Conservation (phyloP, 106 monocot genomes). For the Chionographis japonica region DNA sequence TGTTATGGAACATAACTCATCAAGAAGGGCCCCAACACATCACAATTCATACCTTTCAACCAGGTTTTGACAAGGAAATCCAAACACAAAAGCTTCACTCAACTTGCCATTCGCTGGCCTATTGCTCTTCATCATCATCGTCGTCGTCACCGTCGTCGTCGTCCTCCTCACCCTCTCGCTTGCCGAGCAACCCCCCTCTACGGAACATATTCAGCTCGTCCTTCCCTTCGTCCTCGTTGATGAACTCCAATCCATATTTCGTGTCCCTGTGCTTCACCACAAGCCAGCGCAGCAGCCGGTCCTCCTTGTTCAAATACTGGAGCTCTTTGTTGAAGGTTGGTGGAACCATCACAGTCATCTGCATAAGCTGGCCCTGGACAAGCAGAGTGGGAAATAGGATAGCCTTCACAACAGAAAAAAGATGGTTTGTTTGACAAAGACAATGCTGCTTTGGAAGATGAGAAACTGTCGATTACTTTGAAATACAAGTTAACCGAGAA, state of each 20-base stretch:
- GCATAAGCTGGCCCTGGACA: constrained; percentile 74
- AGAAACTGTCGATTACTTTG: no score
- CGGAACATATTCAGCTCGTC: constrained; percentile 32
- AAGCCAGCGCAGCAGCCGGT: constrained; percentile 73
- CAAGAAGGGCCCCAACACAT: no score
- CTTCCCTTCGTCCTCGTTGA: constrained; percentile 47
- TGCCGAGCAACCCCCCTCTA: constrained; percentile 3
- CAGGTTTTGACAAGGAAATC: no score
- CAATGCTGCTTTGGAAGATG: no score
- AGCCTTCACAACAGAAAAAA: no score
- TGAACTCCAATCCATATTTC: constrained; percentile 53
- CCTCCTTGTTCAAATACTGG: constrained; percentile 77
- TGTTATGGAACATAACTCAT: no score
- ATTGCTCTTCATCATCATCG: constrained; percentile 16
- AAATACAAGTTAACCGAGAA: no score
- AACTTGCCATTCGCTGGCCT: no score
- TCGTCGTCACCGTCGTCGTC: constrained; percentile 38
- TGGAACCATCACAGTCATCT: constrained; percentile 90
- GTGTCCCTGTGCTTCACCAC: constrained; percentile 75
- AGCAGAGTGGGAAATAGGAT: neutral
- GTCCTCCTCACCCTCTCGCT: constrained; percentile 11
- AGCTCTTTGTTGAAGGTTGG: constrained; percentile 69
- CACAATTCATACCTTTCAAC: no score
- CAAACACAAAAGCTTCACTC: no score
- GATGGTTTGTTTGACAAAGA: no score